Conservation (phyloP, 2,329 filamentous ascomycete genomes). For the Aspergillus melleus region DNA sequence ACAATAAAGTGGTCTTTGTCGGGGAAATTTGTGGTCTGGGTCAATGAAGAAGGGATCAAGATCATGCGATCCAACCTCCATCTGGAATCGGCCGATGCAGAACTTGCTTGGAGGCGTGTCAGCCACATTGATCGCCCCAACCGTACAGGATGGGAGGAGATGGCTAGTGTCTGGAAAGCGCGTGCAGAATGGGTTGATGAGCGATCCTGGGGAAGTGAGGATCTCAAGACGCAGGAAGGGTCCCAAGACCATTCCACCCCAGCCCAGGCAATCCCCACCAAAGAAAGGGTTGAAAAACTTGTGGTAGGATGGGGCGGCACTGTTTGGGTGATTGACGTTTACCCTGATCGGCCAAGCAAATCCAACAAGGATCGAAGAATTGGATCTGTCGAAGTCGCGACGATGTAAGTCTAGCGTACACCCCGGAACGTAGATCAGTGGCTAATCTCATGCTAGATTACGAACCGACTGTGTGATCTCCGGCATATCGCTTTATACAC, state of each 20-base stretch:
- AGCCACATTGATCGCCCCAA: slow-evolving; percentile 89
- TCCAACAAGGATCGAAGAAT: slow-evolving; percentile 68
- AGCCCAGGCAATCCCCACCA: slow-evolving; percentile 43
- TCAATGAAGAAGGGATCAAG: slow-evolving; percentile 96
- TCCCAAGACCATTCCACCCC: slow-evolving; percentile 43
- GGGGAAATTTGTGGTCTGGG: slow-evolving; percentile 89
- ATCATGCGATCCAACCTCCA: slow-evolving; percentile 91
- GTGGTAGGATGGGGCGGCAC: slow-evolving; percentile 95
- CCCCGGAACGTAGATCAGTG: slow-evolving; percentile 14
- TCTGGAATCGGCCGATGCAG: slow-evolving; percentile 71
- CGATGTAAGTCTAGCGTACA: slow-evolving; percentile 67
- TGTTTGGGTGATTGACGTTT: slow-evolving; percentile 92
- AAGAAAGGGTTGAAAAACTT: slow-evolving; percentile 65
- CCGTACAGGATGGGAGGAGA: slow-evolving; percentile 86
- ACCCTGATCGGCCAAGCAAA: slow-evolving; percentile 69
- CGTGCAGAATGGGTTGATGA: slow-evolving; percentile 92
- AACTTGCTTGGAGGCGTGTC: slow-evolving; percentile 91
- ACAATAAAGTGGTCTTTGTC: slow-evolving; percentile 93
- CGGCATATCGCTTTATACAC: slow-evolving; percentile 93
- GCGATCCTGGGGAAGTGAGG: slow-evolving; percentile 70
- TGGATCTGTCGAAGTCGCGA: slow-evolving; percentile 84
- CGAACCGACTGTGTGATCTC: slow-evolving; percentile 98
- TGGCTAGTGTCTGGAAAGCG: slow-evolving; percentile 94
- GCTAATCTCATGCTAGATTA: slow-evolving; percentile 57
- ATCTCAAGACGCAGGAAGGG: slow-evolving; percentile 46